Evolutionary conservation across 2,329 filamentous ascomycete species (phyloP), one percentile per base, ranked within the genome.

Genomic region (Sporothrix phasma): DNA sequence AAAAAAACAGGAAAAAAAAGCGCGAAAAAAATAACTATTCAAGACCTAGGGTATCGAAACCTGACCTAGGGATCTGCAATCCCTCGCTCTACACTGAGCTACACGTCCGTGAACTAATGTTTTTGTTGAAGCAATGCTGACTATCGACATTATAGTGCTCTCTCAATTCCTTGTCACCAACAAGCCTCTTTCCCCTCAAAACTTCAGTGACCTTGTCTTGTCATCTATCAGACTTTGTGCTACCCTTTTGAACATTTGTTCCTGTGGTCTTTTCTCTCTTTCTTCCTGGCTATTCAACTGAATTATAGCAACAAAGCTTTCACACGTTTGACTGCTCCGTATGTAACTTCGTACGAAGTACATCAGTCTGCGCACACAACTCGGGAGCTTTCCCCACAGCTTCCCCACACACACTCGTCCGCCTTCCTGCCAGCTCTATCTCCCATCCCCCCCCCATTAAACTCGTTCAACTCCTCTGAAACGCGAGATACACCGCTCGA

Each of bases 61-160:
- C 64, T 62, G 64, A 65, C 64, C 64, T 65, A 65, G 61, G 64
- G 64, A 65, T 65, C 64, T 65, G 64, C 64, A 65, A 65, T 65
- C 64, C 64, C 61, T 65, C 64, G 64, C 64, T 65, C 64, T 65
- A 65, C 64, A 65, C 64, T 65, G 64, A 65, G 64, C 64, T 65
- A 65, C 64, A 60, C 61, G 64, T 58, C 64, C 64, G 46, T 65
- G 46, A 61, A 61, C 41, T 22, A 51, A 41, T 51, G 59, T 45
- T 11, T 19, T 37, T 49, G 46, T 62, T 62, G 61, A 5, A 17
- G n/a, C n/a, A n/a, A 43, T 22, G 4, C 8, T 15, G 37, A 7
- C 7, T 45, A 11, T 5, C 2, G n/a, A 7, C 11, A 5, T 26
- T 54, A 63, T 63, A 63, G 26, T 6, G 26, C n/a, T 37, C 15